Conservation (phyloP, 31 red algal genomes). For the Porphyra umbilicalis region DNA sequence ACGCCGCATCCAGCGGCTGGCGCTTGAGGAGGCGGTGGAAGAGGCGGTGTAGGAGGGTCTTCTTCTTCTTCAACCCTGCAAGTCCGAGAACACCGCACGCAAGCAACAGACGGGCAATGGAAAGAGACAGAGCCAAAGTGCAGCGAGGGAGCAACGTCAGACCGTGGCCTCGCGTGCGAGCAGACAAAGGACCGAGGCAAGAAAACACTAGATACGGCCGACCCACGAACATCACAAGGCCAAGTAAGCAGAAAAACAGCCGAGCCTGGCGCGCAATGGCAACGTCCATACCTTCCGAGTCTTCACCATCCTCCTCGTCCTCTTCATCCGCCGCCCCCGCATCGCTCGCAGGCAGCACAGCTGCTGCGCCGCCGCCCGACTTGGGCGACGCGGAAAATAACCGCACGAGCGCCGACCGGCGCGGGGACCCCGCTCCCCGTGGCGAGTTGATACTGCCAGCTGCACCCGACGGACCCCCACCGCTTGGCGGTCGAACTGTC, state of each 20-base stretch:
- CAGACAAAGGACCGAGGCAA: no score
- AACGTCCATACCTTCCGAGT: not conserved
- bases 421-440: not conserved
- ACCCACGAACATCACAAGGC: no score
- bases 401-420: not conserved
- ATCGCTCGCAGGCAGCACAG: not conserved
- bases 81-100: not conserved
- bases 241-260: no score
- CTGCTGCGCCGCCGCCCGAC: not conserved
- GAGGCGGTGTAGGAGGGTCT: not conserved
- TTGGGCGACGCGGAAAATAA: slow-evolving; percentile 1
- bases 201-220: no score
- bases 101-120: not conserved
- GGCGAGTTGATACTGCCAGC: not conserved
- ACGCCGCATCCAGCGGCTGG: not conserved
- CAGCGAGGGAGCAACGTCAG: no score
- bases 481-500: not conserved
- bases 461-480: not conserved
- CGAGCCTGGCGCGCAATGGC: not conserved
- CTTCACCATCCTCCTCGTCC: not conserved
- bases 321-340: not conserved
- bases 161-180: no score
- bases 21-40: not conserved
- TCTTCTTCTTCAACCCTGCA: not conserved
- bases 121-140: no score